Conservation (phyloP, 2,329 filamentous ascomycete species). For the Fusarium sp. region DNA sequence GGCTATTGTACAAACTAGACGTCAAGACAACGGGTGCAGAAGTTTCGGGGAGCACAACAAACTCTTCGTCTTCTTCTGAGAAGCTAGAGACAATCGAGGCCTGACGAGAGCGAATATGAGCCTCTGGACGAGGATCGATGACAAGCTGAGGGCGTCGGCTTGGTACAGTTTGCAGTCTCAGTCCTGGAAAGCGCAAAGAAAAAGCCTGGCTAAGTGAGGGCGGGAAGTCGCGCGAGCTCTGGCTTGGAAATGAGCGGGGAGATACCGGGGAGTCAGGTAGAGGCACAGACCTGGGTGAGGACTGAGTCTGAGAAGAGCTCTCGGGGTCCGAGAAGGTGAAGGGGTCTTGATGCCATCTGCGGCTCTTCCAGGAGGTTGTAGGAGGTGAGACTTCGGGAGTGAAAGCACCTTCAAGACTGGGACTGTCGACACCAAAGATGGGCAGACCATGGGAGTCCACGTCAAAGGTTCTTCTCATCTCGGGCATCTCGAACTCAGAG, state of each 20-base stretch:
- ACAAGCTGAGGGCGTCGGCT: neutral
- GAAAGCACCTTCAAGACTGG: neutral
- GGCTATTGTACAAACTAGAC: too few relatives aligned
- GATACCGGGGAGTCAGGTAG: too few relatives aligned
- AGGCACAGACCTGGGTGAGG: too few relatives aligned
- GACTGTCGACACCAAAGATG: neutral
- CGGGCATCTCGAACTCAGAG: neutral
- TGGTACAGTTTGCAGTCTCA: neutral
- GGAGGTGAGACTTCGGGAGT: neutral
- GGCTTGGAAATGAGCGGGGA: too few relatives aligned
- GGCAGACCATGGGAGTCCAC: conserved; percentile 3
- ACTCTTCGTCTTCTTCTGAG: neutral
- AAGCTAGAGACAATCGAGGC: neutral
- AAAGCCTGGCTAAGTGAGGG: too few relatives aligned
- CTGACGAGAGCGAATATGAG: neutral
- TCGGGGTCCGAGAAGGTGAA: neutral
- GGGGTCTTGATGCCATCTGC: neutral
- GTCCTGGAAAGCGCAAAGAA: neutral
- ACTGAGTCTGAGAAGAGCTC: neutral
- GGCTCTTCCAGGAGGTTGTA: neutral
- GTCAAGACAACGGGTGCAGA: neutral
- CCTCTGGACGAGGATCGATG: neutral
- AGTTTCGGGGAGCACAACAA: neutral
- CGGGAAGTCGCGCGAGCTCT: too few relatives aligned
- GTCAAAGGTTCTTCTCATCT: neutral